Percentiles rank a stretch among this genome's conserved stretches.
Evolutionary conservation across 768 basidiomycete genomes (phyloP).

Genomic region (Lentinula guzmanii): DNA sequence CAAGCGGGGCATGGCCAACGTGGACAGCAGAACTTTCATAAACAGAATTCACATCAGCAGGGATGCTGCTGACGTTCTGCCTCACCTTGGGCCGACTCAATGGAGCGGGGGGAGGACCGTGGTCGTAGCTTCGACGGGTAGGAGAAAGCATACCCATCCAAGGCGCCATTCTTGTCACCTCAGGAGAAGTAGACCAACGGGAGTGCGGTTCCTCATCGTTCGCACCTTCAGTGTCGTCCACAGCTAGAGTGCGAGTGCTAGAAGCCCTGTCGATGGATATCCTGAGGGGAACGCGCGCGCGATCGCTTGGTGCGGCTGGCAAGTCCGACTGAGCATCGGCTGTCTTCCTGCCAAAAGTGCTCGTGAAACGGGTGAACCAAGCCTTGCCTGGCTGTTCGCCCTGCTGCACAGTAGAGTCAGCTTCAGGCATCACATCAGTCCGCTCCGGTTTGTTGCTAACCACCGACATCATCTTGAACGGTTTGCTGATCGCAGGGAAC

Average conservation of each 20-base stretch:
- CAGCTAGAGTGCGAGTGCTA: constrained; percentile 22
- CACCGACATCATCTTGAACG: constrained; percentile 38
- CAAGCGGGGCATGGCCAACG: constrained; percentile 15
- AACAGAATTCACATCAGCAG: constrained; percentile 24
- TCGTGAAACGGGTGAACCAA: constrained; percentile 24
- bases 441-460: constrained; percentile 22
- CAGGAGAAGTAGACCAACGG: constrained; percentile 34
- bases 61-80: constrained; percentile 25
- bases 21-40: constrained; percentile 17
- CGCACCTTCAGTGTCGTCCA: constrained; percentile 10
- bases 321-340: constrained; percentile 9
- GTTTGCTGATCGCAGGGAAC: constrained; percentile 18
- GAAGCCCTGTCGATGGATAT: constrained; percentile 38
- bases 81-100: constrained; percentile 25
- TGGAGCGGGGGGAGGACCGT: constrained; percentile 13
- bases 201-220: constrained; percentile 22
- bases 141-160: constrained; percentile 28
- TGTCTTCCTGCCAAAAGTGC: constrained; percentile 17
- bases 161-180: constrained; percentile 14
- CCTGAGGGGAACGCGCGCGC: constrained; percentile 28
- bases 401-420: constrained; percentile 8
- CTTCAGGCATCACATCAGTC: constrained; percentile 7
- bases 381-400: constrained; percentile 11
- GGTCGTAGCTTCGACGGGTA: constrained; percentile 16
- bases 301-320: constrained; percentile 7